Evolutionary conservation across 352 stramenopile species (phyloP).

Genomic region (Phytophthora podocarpi): DNA sequence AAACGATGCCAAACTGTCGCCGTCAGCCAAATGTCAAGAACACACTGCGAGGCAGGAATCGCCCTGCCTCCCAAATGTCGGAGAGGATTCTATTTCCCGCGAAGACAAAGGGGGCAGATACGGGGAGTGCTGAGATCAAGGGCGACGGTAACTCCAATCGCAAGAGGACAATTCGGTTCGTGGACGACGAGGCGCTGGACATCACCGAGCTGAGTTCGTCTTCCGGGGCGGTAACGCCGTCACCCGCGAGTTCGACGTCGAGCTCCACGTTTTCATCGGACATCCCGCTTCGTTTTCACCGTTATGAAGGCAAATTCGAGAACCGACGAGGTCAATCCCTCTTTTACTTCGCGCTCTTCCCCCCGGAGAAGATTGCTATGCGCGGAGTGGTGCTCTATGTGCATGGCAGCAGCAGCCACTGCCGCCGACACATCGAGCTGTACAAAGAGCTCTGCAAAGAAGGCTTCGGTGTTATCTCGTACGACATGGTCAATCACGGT

Average conservation of each 20-base stretch:
- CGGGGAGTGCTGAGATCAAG: background rate
- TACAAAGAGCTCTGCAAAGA: conserved; percentile 50
- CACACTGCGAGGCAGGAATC: conserved; percentile 2
- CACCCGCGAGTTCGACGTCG: conserved; percentile 8
- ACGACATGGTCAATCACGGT: conserved; percentile 57
- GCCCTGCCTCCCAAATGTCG: conserved; percentile 10
- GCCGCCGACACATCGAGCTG: conserved; percentile 44
- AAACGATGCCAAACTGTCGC: conserved; percentile 31
- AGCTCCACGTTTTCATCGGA: conserved; percentile 3
- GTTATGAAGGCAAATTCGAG: conserved; percentile 43
- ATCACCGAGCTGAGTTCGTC: conserved; percentile 15
- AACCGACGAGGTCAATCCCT: conserved; percentile 44
- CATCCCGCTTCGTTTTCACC: conserved; percentile 36
- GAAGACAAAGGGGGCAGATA: background rate
- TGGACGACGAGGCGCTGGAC: conserved; percentile 21
- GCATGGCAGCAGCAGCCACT: conserved; percentile 52
- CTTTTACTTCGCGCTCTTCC: conserved; percentile 53
- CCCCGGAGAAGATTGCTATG: conserved; percentile 22
- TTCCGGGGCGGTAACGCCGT: background rate
- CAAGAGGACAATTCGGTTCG: conserved; percentile 29
- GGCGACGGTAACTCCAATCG: conserved; percentile 1
- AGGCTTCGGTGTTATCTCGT: conserved; percentile 52
- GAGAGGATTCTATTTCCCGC: conserved; percentile 16
- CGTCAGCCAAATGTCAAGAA: conserved; percentile 23
- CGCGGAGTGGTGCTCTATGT: conserved; percentile 58